These are phyloP conservation scores for Hericium alpestre DNA, from an alignment of 768 basidiomycete genomes.

Conservation along the genomic window DNA sequence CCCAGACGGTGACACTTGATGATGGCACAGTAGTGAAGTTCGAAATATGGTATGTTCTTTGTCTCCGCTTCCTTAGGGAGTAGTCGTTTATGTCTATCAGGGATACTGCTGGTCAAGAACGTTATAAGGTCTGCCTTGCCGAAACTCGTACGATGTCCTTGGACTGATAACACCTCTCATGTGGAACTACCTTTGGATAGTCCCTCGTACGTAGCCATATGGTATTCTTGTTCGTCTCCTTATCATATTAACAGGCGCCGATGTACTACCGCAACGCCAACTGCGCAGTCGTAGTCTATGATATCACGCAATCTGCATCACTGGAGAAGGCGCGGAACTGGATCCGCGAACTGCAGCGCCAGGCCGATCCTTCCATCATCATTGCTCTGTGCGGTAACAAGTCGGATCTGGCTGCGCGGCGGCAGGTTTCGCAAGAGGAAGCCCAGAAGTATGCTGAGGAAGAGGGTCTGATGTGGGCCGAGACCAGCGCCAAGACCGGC, in stretches of 20 bases:
- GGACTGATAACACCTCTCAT: not conserved
- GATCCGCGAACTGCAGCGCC: slow-evolving; percentile 94
- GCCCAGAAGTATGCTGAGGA: slow-evolving; percentile 88
- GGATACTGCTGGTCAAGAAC: slow-evolving; percentile 95
- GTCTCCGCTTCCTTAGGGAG: not conserved
- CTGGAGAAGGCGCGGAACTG: slow-evolving; percentile 92
- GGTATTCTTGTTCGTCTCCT: not conserved
- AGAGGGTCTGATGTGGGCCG: slow-evolving; percentile 87
- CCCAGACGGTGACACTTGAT: slow-evolving; percentile 90
- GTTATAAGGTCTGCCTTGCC: slow-evolving; percentile 59
- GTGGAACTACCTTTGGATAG: slow-evolving; percentile 12
- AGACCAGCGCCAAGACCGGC: slow-evolving; percentile 84
- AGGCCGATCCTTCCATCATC: slow-evolving; percentile 93
- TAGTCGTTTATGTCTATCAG: slow-evolving; percentile 26
- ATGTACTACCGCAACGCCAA: slow-evolving; percentile 97
- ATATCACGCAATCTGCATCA: slow-evolving; percentile 87
- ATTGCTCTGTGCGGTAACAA: slow-evolving; percentile 97
- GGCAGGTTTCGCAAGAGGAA: slow-evolving; percentile 80
- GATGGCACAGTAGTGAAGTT: slow-evolving; percentile 92
- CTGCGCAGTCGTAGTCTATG: slow-evolving; percentile 90
- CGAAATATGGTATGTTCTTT: slow-evolving; percentile 77
- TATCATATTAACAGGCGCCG: slow-evolving; percentile 45
- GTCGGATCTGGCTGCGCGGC: slow-evolving; percentile 71
- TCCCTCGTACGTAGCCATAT: slow-evolving; percentile 32
- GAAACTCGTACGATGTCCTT: slow-evolving; percentile 11